Evolutionary conservation across 129 eudicot genomes (phyloP), one percentile per base, ranked within the genome.

Genomic region (Flaveria robusta): DNA sequence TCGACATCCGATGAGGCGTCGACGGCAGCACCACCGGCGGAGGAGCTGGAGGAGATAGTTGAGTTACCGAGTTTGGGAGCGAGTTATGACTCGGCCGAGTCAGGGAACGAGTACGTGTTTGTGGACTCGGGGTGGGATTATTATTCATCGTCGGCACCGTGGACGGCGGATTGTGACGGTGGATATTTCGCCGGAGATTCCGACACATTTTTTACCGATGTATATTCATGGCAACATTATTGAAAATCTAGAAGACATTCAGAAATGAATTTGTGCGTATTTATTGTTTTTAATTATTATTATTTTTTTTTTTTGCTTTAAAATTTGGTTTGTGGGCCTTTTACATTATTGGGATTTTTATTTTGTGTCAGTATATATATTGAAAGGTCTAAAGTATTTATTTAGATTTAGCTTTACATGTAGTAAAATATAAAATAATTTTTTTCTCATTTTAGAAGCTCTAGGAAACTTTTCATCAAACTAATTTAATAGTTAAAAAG

Each of bases 41-140:
- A 66, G 11, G 70, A 66, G 47, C 18, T 66, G 46, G 47, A 39
- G 7, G 70, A 66, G 70, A 66, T 66, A 66, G 24, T 66, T 34
- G 70, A 16, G 26, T 39, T 66, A 39, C 70, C 70, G 13, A 37
- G 27, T 66, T 66, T 66, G 49, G 70, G 46, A 39, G 70, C 11
- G 70, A 23, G 66, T 24, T 66, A 31, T 50, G 76, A 72, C 76
- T 72, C 76, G 8, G 76, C 34, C 3, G 75, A 70, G 47, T 50
- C 75, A 23, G 31, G 75, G n/a, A 37, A 70, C 1, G 76, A 72
- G 20, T 72, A 52, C 9, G 76, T 72, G 37, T 72, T 72, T 54
- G 66, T 72, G 11, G 76, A 72, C 76, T 72, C 76, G 19, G 66
- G 60, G 42, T 72, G 76, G 76, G 76, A 72, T 6, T 54, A 72